Base-by-base conservation (phyloP, 2,329 filamentous ascomycete genomes). In the Leptosphaerulina australis region DNA sequence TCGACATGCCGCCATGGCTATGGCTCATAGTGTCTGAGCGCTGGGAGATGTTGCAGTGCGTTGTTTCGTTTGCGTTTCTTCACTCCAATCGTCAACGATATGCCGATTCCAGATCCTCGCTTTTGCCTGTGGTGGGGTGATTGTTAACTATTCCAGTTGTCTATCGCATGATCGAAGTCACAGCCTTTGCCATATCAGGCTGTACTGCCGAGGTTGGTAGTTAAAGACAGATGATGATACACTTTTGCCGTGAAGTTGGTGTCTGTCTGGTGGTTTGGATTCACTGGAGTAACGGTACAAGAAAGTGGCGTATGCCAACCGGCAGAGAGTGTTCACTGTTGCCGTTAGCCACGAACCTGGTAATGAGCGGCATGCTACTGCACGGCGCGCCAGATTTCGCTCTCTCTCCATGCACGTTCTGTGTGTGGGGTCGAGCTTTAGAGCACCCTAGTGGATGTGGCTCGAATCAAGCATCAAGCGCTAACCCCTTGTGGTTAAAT, bases 401-500 rank as follows among this genome's bases (percentile, higher is more conserved):
- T 45, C 36, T 48, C 35, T 45, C 20, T 57, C 53, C 55, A 56
- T 38, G 43, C 36, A 34, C 44, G 31, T 37, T 35, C 50, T 44
- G 44, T 35, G 35, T 41, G 43, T 43, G 49, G 35, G n/a, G 29
- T 53, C 44, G 24, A 49, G 55, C 39, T 35, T 50, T 49, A 30
- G 38, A 37, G 49, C 51, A 53, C 47, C 35, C 18, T 41, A 35
- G 26, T 43, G 38, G 44, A 25, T 14, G 50, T 58, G 56, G 59
- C 57, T 57, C 50, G 33, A 36, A 29, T 38, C 26, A 56, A 56
- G 56, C 57, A 50, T 57, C 40, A n/a, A 11, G 12, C 25, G 17
- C 61, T 64, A 62, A 34, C 62, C 61, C 5, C 8, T 62, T 55
- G 36, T 49, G 54, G 62, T 44, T 61, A 63, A 66, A 54, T 61